A percentile compares a stretch with the other conserved stretches of the same genome.
phyloP scores from a whole-genome alignment of 495 filamentous ascomycete species.

The Penicillium steckii region DNA sequence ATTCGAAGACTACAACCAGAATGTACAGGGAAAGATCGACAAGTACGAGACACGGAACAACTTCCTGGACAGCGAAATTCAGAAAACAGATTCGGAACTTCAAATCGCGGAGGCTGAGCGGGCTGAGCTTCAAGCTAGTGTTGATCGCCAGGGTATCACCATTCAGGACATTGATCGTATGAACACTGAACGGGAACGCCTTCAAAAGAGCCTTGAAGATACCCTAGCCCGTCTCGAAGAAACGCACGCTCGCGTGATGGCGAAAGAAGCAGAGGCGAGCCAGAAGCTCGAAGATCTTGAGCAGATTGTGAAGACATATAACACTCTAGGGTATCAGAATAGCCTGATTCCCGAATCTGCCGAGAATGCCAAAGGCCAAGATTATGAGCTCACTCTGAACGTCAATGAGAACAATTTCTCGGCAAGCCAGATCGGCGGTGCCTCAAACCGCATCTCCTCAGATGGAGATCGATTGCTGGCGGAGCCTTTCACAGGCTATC shows the following conservation, averaged over 20 bases:
- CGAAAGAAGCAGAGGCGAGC: constrained; percentile 81
- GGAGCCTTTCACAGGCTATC: constrained; percentile 81
- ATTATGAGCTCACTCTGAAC: constrained; percentile 79
- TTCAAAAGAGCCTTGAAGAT: constrained; percentile 79
- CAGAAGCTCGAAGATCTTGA: constrained; percentile 86
- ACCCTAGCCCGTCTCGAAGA: constrained; percentile 75
- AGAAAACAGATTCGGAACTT: constrained; percentile 73
- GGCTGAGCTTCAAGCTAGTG: constrained; percentile 71
- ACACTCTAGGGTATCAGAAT: constrained; percentile 88
- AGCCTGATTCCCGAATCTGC: constrained; percentile 83
- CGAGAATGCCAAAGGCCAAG: constrained; percentile 75
- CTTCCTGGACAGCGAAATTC: constrained; percentile 75
- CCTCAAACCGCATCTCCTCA: constrained; percentile 46
- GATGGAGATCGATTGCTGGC: constrained; percentile 69
- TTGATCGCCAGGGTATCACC: constrained; percentile 90
- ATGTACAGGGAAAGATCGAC: constrained; percentile 73
- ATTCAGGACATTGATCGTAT: constrained; percentile 98
- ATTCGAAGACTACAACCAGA: constrained; percentile 86
- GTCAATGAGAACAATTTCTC: constrained; percentile 76
- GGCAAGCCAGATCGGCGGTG: constrained; percentile 65
- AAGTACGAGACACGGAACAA: constrained; percentile 77
- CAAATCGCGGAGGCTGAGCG: constrained; percentile 78
- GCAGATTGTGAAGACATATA: constrained; percentile 81
- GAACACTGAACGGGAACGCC: constrained; percentile 88
- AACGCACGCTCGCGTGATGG: constrained; percentile 72